These are phyloP conservation scores for Trametes gibbosa DNA, from an alignment of 768 basidiomycete species.

Conservation along the genomic window DNA sequence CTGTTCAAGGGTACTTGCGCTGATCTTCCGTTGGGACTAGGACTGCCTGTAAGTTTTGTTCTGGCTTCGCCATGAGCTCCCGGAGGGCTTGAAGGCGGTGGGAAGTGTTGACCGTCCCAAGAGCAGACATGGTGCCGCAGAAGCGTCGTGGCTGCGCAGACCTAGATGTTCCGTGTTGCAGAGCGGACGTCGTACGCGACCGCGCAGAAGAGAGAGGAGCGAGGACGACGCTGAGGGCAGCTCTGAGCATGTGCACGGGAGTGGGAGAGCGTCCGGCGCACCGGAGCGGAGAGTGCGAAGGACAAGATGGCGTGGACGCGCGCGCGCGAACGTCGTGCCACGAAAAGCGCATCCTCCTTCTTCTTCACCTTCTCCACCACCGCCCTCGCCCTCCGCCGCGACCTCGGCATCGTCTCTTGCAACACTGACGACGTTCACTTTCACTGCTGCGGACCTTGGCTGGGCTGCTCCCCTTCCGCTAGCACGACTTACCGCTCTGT, in stretches of 20 bases:
- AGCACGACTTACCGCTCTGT: not conserved
- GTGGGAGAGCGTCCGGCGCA: slow-evolving; percentile 1
- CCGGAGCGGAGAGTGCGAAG: slow-evolving; percentile 10
- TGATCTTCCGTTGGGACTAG: slow-evolving; percentile 92
- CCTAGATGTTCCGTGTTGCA: not conserved
- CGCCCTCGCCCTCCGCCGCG: not conserved
- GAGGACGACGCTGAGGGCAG: not conserved
- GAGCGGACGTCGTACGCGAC: not conserved
- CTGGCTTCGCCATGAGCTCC: slow-evolving; percentile 60
- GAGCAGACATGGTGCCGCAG: slow-evolving; percentile 35
- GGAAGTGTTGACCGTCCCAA: slow-evolving; percentile 56
- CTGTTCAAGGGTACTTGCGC: slow-evolving; percentile 49
- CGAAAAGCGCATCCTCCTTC: not conserved
- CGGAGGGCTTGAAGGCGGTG: slow-evolving; percentile 62
- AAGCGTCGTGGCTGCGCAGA: not conserved
- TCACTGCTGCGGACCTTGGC: not conserved
- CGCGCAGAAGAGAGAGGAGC: not conserved
- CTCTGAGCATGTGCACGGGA: not conserved
- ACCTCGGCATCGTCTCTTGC: not conserved
- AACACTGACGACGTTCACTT: not conserved
- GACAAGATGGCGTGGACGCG: not conserved
- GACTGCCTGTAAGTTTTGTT: slow-evolving; percentile 61
- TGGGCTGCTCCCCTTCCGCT: not conserved
- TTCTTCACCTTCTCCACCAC: not conserved
- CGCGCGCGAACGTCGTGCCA: not conserved